Conservation (phyloP, 2,329 filamentous ascomycete species). For the Hypoxylon sp. region DNA sequence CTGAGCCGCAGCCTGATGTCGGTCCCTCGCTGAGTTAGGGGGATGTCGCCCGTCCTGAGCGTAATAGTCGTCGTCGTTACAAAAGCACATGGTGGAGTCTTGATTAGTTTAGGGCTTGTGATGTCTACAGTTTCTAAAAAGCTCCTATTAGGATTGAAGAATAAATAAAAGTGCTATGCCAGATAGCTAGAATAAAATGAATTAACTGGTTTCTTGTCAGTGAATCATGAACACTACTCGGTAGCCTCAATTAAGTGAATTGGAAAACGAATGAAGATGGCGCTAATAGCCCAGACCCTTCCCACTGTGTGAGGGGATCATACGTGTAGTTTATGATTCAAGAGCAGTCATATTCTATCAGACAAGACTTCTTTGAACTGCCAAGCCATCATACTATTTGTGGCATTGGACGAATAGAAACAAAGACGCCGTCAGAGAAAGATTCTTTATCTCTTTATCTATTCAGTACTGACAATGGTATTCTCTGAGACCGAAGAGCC, state of each 20-base stretch:
- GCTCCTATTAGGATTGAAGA: constrained; percentile 1
- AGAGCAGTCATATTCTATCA: not conserved
- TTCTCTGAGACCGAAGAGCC: not conserved
- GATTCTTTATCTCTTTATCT: constrained; percentile 9
- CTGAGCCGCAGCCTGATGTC: constrained; percentile 31
- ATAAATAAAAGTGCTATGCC: constrained; percentile 20
- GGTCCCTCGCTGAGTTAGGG: not conserved
- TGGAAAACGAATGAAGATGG: constrained; percentile 6
- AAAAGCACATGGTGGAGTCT: constrained; percentile 35
- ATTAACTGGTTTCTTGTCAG: not conserved
- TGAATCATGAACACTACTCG: constrained; percentile 3
- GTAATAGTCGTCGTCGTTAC: constrained; percentile 20
- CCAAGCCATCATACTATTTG: constrained; percentile 3
- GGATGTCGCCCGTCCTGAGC: not conserved
- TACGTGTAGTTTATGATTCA: constrained; percentile 23
- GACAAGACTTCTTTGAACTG: constrained; percentile 1
- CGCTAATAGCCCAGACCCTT: not conserved
- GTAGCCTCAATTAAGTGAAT: constrained; percentile 7
- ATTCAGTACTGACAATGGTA: constrained; percentile 7
- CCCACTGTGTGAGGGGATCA: not conserved
- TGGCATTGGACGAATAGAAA: constrained; percentile 2
- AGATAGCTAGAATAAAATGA: constrained; percentile 23
- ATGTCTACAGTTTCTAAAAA: not conserved
- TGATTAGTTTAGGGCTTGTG: not conserved
- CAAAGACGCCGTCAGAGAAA: constrained; percentile 4